A percentile compares a stretch with the other conserved stretches of the same genome.
Evolutionary conservation across 2,329 filamentous ascomycete species (phyloP).

Genomic region (Aspergillus fumigatus): DNA sequence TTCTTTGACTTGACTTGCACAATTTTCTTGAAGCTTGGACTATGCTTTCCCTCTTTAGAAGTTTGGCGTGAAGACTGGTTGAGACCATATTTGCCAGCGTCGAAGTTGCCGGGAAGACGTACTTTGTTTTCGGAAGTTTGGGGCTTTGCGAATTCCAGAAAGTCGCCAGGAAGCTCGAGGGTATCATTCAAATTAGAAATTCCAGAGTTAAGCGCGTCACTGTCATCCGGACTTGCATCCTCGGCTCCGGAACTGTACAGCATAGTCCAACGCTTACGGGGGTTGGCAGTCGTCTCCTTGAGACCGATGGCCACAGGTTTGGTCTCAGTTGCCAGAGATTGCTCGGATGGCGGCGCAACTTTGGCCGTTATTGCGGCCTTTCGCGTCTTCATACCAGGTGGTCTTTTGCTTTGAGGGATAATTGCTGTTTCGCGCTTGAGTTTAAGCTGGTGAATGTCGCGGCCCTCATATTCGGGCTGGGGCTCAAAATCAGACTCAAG

Average conservation of each 20-base stretch:
- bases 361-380: slow-evolving; percentile 2
- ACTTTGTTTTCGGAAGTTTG: slow-evolving; percentile 2
- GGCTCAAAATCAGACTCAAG: background rate
- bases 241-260: slow-evolving; percentile 4
- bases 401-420: slow-evolving; percentile 4
- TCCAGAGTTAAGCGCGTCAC: background rate
- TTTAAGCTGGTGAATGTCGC: background rate
- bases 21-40: background rate
- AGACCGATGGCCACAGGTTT: background rate
- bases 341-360: background rate
- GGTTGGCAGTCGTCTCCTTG: slow-evolving; percentile 3
- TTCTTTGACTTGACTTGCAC: background rate
- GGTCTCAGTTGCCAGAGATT: background rate
- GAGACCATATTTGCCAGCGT: slow-evolving; percentile 15
- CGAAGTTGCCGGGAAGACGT: slow-evolving; percentile 7
- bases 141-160: background rate
- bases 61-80: background rate
- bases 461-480: background rate
- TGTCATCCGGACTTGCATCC: background rate
- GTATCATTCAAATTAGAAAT: background rate
- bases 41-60: background rate
- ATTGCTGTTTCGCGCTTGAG: background rate
- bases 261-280: slow-evolving; percentile 18
- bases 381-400: slow-evolving; percentile 17
- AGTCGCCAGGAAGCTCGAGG: slow-evolving; percentile 2